Base-by-base conservation (phyloP, 129 eudicot genomes). In the Chrysanthemum makinoi region DNA sequence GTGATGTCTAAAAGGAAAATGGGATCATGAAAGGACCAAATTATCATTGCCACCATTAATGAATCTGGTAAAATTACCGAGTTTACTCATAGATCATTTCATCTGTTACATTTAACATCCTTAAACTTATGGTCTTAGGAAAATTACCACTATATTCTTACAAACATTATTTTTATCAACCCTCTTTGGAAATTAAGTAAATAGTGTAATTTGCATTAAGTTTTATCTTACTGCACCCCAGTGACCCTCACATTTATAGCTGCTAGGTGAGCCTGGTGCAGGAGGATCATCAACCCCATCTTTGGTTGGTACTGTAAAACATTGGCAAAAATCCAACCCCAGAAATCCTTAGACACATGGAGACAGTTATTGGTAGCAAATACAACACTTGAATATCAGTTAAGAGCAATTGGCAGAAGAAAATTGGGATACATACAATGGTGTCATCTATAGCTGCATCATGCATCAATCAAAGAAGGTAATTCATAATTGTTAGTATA, bases 211-310 rank as follows among this genome's bases (percentile, higher is more conserved):
- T 30, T 30, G 35, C 5, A 30, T 3, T 30, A 3, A 30, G 35
- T 30, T 30, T 30, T 30, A 30, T 30, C 3, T 26, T 30, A 30
- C 39, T 33, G 39, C 39, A 33, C 39, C 39, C 33, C 7, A 5
- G 7, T 33, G 39, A 33, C 39, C 39, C 39, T 33, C 39, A 7
- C 39, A 33, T 5, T 5, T 67, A 49, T 81, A 90, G 99, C 77
- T 94, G 72, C 87, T 94, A 62, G 97, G 97, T 65, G 97, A 94
- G 65, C 99, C 97, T n/a, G 97, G 99, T 80, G 72, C 82, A 18
- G 96, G 96, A 52, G 99, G 99, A 68, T 94, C 99, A 71, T 94
- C 97, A 14, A 94, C 99, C 56, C 96, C 95, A 20, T 94, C 99
- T 60, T 87, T 94, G 99, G 99, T 94, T 20, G 94, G 99, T 47